Evolutionary conservation across 352 stramenopile genomes (phyloP).

Genomic region (Phytopythium oedochilum): DNA sequence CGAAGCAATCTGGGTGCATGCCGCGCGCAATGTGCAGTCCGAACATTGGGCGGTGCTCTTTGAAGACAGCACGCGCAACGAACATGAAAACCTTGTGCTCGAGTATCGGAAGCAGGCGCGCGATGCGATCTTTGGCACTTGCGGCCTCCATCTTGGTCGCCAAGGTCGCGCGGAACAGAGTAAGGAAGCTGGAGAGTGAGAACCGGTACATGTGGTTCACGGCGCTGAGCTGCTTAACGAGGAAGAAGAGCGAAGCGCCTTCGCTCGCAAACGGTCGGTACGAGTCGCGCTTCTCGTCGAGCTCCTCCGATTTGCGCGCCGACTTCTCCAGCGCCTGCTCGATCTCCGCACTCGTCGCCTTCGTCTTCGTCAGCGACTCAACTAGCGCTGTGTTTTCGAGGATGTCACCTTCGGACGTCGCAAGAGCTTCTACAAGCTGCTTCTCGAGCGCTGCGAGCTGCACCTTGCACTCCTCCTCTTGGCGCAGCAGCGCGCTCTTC

Average conservation of each 20-base stretch:
- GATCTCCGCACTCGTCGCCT: conserved; percentile 91
- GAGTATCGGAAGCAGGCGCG: conserved; percentile 79
- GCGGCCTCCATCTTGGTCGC: conserved; percentile 76
- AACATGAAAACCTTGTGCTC: conserved; percentile 91
- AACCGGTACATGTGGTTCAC: conserved; percentile 97
- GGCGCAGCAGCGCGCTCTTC: conserved; percentile 88
- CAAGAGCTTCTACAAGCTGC: conserved; percentile 90
- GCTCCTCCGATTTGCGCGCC: conserved; percentile 84
- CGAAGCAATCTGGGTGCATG: conserved; percentile 91
- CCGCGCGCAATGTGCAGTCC: conserved; percentile 92
- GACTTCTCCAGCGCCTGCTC: conserved; percentile 85
- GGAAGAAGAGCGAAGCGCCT: conserved; percentile 92
- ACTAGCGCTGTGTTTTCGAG: conserved; percentile 94
- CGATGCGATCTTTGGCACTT: conserved; percentile 77
- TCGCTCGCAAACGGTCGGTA: conserved; percentile 89
- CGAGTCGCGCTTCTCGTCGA: conserved; percentile 91
- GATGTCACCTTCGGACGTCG: conserved; percentile 93
- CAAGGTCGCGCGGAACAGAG: conserved; percentile 83
- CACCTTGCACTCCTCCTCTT: conserved; percentile 95
- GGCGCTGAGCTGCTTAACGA: conserved; percentile 85
- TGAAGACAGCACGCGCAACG: conserved; percentile 90
- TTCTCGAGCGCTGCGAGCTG: conserved; percentile 92
- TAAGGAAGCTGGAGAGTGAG: conserved; percentile 88
- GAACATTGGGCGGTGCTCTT: conserved; percentile 93
- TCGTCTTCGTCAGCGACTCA: conserved; percentile 92